Percentiles rank a stretch among this genome's conserved stretches.
phyloP scores from a whole-genome alignment of 2,329 filamentous ascomycete species.

The Botrytis byssoidea region DNA sequence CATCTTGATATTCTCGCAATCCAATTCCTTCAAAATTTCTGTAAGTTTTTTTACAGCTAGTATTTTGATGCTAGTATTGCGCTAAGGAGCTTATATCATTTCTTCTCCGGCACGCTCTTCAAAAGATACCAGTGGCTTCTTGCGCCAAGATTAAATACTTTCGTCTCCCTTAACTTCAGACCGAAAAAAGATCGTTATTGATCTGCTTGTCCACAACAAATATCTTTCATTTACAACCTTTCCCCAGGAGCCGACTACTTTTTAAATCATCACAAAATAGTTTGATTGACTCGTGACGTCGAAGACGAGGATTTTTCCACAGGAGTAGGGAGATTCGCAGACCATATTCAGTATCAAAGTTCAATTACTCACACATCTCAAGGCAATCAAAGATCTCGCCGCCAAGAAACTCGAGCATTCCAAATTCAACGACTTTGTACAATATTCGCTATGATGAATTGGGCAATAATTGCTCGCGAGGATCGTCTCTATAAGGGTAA shows the following conservation, averaged over 20 bases:
- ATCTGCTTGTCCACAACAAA: background rate
- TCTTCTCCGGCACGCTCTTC: background rate
- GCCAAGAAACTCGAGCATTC: background rate
- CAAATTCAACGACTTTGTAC: background rate
- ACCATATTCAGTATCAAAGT: background rate
- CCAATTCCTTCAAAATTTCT: background rate
- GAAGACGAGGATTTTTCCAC: background rate
- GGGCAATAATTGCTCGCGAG: slow-evolving; percentile 34
- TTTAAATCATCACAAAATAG: background rate
- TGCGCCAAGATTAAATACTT: background rate
- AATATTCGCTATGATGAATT: slow-evolving; percentile 30
- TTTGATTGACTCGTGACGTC: background rate
- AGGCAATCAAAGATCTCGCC: background rate
- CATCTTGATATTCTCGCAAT: background rate
- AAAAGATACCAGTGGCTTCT: background rate
- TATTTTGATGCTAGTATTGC: background rate
- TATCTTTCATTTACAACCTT: background rate
- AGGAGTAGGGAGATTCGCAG: background rate
- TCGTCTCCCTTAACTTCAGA: background rate
- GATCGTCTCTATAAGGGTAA: slow-evolving; percentile 36
- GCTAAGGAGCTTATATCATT: background rate
- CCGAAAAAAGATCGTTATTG: background rate
- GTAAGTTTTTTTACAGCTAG: background rate
- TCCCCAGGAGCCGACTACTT: background rate
- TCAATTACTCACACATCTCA: background rate